Conservation (phyloP, 345 rosid genomes). For the Iberis pinnata region DNA sequence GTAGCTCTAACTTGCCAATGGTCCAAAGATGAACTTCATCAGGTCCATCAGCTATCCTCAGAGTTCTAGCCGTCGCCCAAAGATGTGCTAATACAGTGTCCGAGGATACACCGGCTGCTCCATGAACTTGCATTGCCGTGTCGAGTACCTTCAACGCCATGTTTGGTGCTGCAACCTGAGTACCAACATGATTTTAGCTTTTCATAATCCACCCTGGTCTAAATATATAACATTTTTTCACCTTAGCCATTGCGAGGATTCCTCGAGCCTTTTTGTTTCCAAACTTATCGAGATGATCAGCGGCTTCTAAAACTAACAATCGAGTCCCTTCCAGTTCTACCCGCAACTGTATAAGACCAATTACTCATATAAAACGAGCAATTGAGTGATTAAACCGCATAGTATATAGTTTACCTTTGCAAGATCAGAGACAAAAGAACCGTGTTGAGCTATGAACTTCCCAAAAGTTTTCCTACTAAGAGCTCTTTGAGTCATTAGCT, state of each 20-base stretch:
- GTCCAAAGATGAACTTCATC: constrained; percentile 96
- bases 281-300: constrained; percentile 78
- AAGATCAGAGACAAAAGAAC: constrained; percentile 76
- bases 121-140: constrained; percentile 88
- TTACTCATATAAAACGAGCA: background rate
- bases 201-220: background rate
- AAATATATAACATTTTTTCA: constrained; percentile 8
- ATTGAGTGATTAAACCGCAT: background rate
- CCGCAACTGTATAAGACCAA: constrained; percentile 54
- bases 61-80: constrained; percentile 82
- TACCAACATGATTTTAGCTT: background rate
- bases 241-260: constrained; percentile 93
- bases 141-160: constrained; percentile 87
- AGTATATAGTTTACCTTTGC: constrained; percentile 53
- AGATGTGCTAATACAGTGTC: constrained; percentile 80
- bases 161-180: constrained; percentile 91
- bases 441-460: constrained; percentile 78
- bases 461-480: constrained; percentile 75
- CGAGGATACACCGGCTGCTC: constrained; percentile 71
- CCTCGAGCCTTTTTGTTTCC: constrained; percentile 88
- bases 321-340: constrained; percentile 77
- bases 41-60: constrained; percentile 83
- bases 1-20: constrained; percentile 73
- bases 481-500: constrained; percentile 83
- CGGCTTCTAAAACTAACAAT: constrained; percentile 82